Evolutionary conservation across 257 asterid genomes (phyloP), one percentile per base, ranked within the genome.

Genomic region (Phtheirospermum japonicum): DNA sequence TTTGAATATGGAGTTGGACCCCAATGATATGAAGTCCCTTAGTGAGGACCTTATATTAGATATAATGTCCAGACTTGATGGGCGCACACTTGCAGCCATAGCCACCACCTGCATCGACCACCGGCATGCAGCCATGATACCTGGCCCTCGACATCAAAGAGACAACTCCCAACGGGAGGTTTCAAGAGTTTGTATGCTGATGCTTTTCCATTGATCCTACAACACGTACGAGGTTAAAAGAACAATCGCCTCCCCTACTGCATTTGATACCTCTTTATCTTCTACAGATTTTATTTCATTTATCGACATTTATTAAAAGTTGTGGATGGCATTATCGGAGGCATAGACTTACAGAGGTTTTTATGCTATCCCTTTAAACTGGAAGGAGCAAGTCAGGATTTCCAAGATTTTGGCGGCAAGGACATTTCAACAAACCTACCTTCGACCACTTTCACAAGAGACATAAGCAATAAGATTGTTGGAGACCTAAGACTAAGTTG

Each of bases 101-200:
- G 63, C 68, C 30, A 9, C 68, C 6, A 12, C 74, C n/a, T 52
- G 68, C 48, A 12, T 18, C 1, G 28, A 54, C 51, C 57, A 61
- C 8, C 30, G 58, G 6, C 40, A 11, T 2, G 64, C 68, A 12
- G 49, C 39, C 30, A 54, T 30, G n/a, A 61, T 7, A 61, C 68
- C 17, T 69, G 74, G 74, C 74, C 74, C n/a, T 61, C 74, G 6
- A 69, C 68, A 16, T 52, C 74, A 17, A 40, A 7, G n/a, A 23
- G 6, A 14, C 70, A 20, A 17, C 51, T 39, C 31, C 30, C 26
- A 46, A 17, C 32, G 4, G 49, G 20, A 39, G 48, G 63, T 52
- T 69, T 52, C 57, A 69, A 69, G 74, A 61, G 56, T 31, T 31
- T 69, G 30, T 61, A 69, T 2, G 12, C 51, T 0, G 40, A 53